Evolutionary conservation across 352 stramenopile genomes (phyloP), one percentile per base, ranked within the genome.

Genomic region (Thraustochytrium sp.): DNA sequence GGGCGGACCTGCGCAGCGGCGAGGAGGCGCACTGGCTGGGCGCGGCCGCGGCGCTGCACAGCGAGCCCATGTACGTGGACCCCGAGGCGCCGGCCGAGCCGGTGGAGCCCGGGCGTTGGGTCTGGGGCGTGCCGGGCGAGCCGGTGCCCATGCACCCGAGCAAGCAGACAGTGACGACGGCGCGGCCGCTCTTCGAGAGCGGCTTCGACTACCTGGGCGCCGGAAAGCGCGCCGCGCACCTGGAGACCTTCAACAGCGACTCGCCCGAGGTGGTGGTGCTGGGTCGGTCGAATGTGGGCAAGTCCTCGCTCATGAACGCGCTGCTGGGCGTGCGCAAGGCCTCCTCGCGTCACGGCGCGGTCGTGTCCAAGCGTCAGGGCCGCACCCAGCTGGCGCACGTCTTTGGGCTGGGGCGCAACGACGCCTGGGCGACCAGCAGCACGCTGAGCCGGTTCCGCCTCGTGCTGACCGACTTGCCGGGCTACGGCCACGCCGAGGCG

Each of bases 241-340:
- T 84, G 23, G 5, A 5, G 13, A 56, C 9, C 16, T 77, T 84
- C 29, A 84, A 89, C 61, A 92, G 91, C 89, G 38, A 87, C 29
- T 85, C 93, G 8, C 91, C 92, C 16, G 91, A 96, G 87, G 87
- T 96, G 36, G 91, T 91, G 37, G 93, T 96, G 55, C 90, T 91
- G 1, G 92, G 92, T 16, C 91, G 92, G 68, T 95, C 91, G 11
- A 96, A 96, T 82, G 91, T 92, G 2, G 92, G 92, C 48, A 96
- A 96, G 82, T 95, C 91, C 48, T 94, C 92, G 53, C 85, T 96
- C 18, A 93, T 96, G 62, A 95, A 95, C 64, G 90, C 92, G 5
- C 74, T 97, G 37, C 88, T 93, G 16, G 90, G 93, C 80, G 86
- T 76, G 23, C 21, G 13, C 3, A 84, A 49, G n/a, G 29, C 55